Evolutionary conservation across 2,329 filamentous ascomycete species (phyloP), one percentile per base, ranked within the genome.

Genomic region (Fusarium nisikadoi): DNA sequence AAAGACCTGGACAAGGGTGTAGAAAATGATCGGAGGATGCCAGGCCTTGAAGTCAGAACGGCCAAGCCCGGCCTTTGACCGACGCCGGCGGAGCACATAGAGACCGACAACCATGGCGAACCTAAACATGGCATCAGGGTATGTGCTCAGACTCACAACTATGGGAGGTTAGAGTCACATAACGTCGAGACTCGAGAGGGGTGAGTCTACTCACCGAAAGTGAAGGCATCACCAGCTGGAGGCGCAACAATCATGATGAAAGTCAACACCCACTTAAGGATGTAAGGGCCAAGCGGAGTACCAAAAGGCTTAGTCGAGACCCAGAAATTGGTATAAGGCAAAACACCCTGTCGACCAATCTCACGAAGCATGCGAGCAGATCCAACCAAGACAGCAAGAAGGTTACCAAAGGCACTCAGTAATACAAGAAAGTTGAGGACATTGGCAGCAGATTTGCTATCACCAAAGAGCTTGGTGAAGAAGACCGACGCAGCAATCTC

Each of bases 211-310:
- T n/a, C 73, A 86, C 86, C 82, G 70, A 91, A 91, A 61, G 87
- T 86, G 77, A 92, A 92, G 0, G 90, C 90, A 75, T 92, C 89
- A 2, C 90, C 89, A 2, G 88, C 87, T 0, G 90, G 89, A 1
- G 88, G 86, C 0, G 86, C 88, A 0, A 89, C 75, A 39, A 91
- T 90, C 86, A 91, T 89, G 47, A 91, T 72, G 5, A 88, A 76
- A 0, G 89, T 91, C 63, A 90, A 77, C 1, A 73, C 73, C 87
- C 88, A 91, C 75, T 89, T 89, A 7, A 91, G 70, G 5, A 85
- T 57, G 66, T 90, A 90, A 0, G 89, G 89, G 0, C 88, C 89
- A 0, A 90, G 74, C 0, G 90, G 89, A 0, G 90, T 92, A 4
- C 89, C 89, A 62, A 91, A 91, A 0, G 90, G 90, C 61, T 83